Base-by-base conservation (phyloP, 2,329 filamentous ascomycete genomes). In the Ustilaginoidea virens region DNA sequence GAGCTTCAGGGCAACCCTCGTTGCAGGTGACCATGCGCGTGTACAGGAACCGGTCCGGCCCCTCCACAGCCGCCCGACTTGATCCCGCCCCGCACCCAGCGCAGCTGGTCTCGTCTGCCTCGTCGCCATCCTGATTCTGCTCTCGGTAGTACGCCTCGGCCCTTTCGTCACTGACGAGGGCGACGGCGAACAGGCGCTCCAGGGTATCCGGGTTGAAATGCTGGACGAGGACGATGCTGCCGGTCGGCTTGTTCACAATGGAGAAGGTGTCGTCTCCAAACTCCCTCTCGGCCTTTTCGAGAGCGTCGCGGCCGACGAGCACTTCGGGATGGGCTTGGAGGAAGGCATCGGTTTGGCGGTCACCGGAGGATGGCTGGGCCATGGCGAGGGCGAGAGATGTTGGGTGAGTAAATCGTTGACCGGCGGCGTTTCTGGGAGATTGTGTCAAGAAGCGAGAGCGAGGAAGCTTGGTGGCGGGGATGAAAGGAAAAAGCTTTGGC, bases 211-310 rank as follows among this genome's bases (percentile, higher is more conserved):
- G 24, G 25, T 37, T 28, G 26, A 33, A 37, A 9, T 24, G 23
- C 23, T 37, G 35, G n/a, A 32, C 19, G 7, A 37, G 17, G n/a
- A 37, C 27, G 24, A 35, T 27, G 18, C 33, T 32, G 21, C 15
- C 10, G 9, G 35, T 22, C 3, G 35, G 35, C 27, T 37, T 35
- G 35, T 37, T 35, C 23, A 35, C 20, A 17, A 35, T 28, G 26
- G 15, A 25, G 23, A 37, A 37, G 13, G 35, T 37, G 19, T 35
- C 31, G 20, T 28, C 28, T 23, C 33, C 35, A 13, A 23, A 25
- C 5, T 31, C 22, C 12, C 19, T 22, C 13, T 31, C 29, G 12
- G 33, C 31, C 22, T 32, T 28, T 8, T 33, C 29, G 8, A 27
- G 29, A 11, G 35, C 35, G 4, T 31, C 33, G 28, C 35, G 35